Base-by-base conservation (phyloP, 1,284 basidiomycete species). In the Heterobasidion occidentale region DNA sequence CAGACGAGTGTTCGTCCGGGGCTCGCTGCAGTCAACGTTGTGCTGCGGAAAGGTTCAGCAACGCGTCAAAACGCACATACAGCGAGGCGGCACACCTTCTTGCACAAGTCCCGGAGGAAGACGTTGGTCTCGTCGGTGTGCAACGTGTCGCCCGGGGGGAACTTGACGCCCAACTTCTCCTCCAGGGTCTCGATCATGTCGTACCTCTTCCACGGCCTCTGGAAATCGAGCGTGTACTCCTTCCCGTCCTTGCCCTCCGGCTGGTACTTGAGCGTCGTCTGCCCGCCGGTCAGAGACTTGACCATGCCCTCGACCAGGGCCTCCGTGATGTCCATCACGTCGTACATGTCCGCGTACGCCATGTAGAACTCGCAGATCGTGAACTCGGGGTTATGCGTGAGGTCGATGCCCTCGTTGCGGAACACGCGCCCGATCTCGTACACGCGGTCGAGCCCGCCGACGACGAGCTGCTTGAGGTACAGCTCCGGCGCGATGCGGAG, bases 321-420 rank as follows among this genome's bases (percentile, higher is more conserved):
- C 75, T 99, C 97, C 42, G 96, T 99, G 62, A 99, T 82, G 58
- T 98, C 95, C 96, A 99, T 98, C 59, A 99, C 62, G 70, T 99
- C 97, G 77, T 95, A 92, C 94, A 98, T 97, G 73, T 99, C 96
- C 61, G 96, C 96, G 68, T 98, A 99, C 34, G 96, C 96, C 96
- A 99, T 99, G 72, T 99, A 99, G 75, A 99, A 99, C 77, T 99
- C 96, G 81, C 96, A 99, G 73, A 98, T 97, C 19, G 93, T 93
- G 77, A 97, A 96, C 70, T 96, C 93, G 61, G 94, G 94, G 74
- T 97, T 97, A 73, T 97, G 94, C 33, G 96, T 99, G 66, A 98
- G 78, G 75, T 99, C 97, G 70, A 99, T 99, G 54, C 94, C 92
- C 72, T 99, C 97, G 73, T 99, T 99, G 56, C 97, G 79, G 84